phyloP scores from a whole-genome alignment of 2,329 filamentous ascomycete species.

The Onygenales sp. region DNA sequence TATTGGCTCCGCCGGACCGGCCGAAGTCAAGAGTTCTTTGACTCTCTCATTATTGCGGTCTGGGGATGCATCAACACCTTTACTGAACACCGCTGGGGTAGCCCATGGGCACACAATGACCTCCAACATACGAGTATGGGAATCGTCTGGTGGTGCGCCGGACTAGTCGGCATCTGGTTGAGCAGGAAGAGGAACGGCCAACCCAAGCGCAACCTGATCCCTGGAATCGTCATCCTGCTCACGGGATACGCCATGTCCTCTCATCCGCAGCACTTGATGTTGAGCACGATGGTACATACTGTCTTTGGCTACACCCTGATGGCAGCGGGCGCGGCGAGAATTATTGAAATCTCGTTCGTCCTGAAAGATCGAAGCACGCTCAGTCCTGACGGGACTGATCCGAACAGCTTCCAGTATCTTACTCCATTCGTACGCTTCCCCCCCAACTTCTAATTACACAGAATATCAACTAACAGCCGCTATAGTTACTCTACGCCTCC shows the following conservation, averaged over 20 bases:
- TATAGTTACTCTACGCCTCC: conserved; percentile 74
- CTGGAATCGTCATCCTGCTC: conserved; percentile 78
- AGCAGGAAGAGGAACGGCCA: conserved; percentile 72
- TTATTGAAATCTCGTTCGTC: conserved; percentile 87
- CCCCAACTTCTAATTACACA: conserved; percentile 9
- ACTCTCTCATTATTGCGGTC: conserved; percentile 77
- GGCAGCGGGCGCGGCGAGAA: conserved; percentile 71
- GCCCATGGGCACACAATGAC: conserved; percentile 82
- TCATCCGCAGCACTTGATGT: conserved; percentile 72
- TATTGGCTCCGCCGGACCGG: conserved; percentile 73
- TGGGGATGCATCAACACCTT: conserved; percentile 99
- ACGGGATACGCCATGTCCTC: conserved; percentile 95
- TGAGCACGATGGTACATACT: conserved; percentile 79
- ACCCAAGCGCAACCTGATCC: conserved; percentile 87
- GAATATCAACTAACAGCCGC: conserved; percentile 1
- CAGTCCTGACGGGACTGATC: conserved; percentile 57
- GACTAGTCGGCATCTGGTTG: conserved; percentile 84
- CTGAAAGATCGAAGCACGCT: conserved; percentile 61
- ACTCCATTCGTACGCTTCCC: conserved; percentile 55
- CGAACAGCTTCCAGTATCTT: conserved; percentile 64
- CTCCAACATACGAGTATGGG: conserved; percentile 99
- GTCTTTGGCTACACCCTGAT: conserved; percentile 95
- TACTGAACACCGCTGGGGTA: conserved; percentile 92
- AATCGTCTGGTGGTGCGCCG: conserved; percentile 96
- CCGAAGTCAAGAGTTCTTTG: conserved; percentile 93